Conservation (phyloP, 2,329 filamentous ascomycete genomes). For the Cytospora mali region DNA sequence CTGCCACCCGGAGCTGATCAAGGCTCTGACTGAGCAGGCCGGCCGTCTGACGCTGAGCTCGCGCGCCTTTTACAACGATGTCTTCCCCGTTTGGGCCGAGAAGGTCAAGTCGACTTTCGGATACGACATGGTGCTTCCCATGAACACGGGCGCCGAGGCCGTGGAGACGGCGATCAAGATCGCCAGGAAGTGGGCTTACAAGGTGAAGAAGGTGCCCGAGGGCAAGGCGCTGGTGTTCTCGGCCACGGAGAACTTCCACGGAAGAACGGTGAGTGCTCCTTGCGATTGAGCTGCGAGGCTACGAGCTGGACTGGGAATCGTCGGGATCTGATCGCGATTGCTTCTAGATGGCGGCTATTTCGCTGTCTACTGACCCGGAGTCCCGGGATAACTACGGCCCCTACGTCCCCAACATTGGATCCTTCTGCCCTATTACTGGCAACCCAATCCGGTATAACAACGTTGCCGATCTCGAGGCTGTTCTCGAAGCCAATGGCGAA, state of each 20-base stretch:
- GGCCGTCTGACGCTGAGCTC: slow-evolving; percentile 88
- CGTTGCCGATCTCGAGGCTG: slow-evolving; percentile 75
- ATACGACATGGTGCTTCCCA: slow-evolving; percentile 96
- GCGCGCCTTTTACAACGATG: slow-evolving; percentile 96
- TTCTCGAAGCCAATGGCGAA: slow-evolving; percentile 76
- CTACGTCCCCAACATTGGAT: slow-evolving; percentile 87
- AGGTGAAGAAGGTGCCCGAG: slow-evolving; percentile 85
- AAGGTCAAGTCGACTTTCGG: slow-evolving; percentile 88
- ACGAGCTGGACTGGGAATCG: slow-evolving; percentile 16
- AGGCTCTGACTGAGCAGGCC: slow-evolving; percentile 87
- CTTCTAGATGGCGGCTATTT: slow-evolving; percentile 83
- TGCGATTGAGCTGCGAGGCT: slow-evolving; percentile 4
- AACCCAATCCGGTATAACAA: slow-evolving; percentile 86
- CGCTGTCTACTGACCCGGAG: slow-evolving; percentile 92
- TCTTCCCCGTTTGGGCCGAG: slow-evolving; percentile 93
- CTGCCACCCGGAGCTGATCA: slow-evolving; percentile 94
- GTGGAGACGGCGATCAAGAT: slow-evolving; percentile 97
- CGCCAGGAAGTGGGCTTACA: slow-evolving; percentile 97
- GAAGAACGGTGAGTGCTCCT: slow-evolving; percentile 72
- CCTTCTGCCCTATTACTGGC: slow-evolving; percentile 72
- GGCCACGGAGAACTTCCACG: slow-evolving; percentile 93
- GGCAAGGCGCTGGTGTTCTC: slow-evolving; percentile 84
- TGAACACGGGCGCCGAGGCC: slow-evolving; percentile 97
- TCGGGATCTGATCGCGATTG: slow-evolving; percentile 18
- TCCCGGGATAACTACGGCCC: slow-evolving; percentile 97